Evolutionary conservation across 2,329 filamentous ascomycete species (phyloP), one percentile per base, ranked within the genome.

Genomic region (Alternaria solani): DNA sequence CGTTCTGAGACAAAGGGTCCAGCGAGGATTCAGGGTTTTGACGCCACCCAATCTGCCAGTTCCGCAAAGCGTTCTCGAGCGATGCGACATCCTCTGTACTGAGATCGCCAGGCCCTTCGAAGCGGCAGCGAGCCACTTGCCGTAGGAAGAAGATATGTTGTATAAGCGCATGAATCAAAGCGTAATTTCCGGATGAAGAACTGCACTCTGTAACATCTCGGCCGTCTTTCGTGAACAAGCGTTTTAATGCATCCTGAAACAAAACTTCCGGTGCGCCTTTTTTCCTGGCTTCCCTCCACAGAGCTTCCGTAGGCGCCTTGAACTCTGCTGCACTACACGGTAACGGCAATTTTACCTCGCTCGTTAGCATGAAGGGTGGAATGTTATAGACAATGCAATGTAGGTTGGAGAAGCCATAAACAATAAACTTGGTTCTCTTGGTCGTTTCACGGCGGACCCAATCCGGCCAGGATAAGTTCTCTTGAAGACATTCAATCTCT

Each of bases 61-160:
- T 80, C 30, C 77, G 65, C 12, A 81, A 62, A 14, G 84, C 82
- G 47, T 82, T 80, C 51, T 81, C 78, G 7, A 80, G 65, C n/a
- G 72, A 71, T 55, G 76, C 64, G 36, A 81, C 74, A 65, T 85
- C 82, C 47, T 79, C 76, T 7, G 66, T 51, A 41, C 72, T 72
- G 8, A 79, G 62, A 26, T 77, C 74, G 30, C 71, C 69, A 4
- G 71, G 55, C 20, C 73, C 65, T 63, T 79, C 67, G 51, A 73
- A 75, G 4, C 73, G 71, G 57, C 75, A 78, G 59, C 74, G 66
- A 8, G 71, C 65, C 30, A 77, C 68, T 59, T 90, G 87, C 67
- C 90, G 89, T 23, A 91, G 75, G 38, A 91, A 81, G 72, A 89
- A 92, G 16, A 92, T 88, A 62, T 91, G 89, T 68, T 92, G 90